Conservation (phyloP, 169 alveolate species). For the Cryptosporidium viatorum region DNA sequence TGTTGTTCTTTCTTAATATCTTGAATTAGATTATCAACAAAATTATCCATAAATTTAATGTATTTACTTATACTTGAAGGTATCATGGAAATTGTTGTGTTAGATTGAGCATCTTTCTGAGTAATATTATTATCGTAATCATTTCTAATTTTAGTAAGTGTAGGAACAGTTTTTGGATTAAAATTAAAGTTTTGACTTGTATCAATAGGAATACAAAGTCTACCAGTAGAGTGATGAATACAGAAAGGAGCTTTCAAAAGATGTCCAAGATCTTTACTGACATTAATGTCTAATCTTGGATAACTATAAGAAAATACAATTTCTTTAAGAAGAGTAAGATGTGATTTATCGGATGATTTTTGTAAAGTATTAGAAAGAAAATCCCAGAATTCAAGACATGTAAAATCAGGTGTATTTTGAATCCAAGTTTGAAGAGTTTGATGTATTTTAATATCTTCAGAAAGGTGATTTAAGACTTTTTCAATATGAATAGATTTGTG, state of each 20-base stretch:
- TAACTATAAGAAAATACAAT: slow-evolving; percentile 84
- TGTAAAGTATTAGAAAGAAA: slow-evolving; percentile 47
- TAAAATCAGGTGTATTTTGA: slow-evolving; percentile 39
- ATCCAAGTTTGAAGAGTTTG: slow-evolving; percentile 45
- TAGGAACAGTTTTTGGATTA: slow-evolving; percentile 86
- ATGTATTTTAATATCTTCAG: slow-evolving; percentile 51
- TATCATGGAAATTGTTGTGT: neutral
- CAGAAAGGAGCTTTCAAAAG: slow-evolving; percentile 91
- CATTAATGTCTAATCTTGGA: slow-evolving; percentile 86
- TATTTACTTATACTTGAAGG: slow-evolving; percentile 37
- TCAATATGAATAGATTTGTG: slow-evolving; percentile 20
- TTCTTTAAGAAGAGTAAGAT: slow-evolving; percentile 77
- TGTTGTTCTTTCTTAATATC: slow-evolving; percentile 29
- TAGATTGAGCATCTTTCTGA: neutral
- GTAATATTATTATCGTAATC: slow-evolving; percentile 27
- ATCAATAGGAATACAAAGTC: slow-evolving; percentile 88
- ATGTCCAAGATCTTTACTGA: slow-evolving; percentile 89
- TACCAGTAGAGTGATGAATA: slow-evolving; percentile 91
- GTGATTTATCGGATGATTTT: slow-evolving; percentile 25
- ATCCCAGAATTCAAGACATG: slow-evolving; percentile 73
- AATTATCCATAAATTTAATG: slow-evolving; percentile 22
- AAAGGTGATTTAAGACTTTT: slow-evolving; percentile 32
- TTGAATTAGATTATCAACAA: slow-evolving; percentile 41
- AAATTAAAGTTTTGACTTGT: slow-evolving; percentile 78
- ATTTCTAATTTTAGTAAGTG: slow-evolving; percentile 74